Conservation (phyloP, 2,329 filamentous ascomycete species). For the Cladosporium sp. region DNA sequence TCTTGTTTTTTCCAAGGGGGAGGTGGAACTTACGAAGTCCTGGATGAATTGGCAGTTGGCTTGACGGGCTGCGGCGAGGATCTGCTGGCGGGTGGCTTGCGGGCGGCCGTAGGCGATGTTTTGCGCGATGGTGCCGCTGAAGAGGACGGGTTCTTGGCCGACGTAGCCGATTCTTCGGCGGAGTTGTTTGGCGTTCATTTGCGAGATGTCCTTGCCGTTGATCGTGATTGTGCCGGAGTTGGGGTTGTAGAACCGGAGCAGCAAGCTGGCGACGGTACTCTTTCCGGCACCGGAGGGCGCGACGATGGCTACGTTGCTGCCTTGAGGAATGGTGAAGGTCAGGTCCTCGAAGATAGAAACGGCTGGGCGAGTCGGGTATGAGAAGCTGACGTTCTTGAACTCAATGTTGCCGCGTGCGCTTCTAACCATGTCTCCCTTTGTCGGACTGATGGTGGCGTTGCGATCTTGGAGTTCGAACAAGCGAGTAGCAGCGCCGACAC, state of each 20-base stretch:
- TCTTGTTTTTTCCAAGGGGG: background rate
- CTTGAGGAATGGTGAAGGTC: constrained; percentile 84
- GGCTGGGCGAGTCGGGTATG: constrained; percentile 88
- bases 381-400: constrained; percentile 80
- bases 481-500: constrained; percentile 90
- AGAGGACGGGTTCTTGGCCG: constrained; percentile 88
- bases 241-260: constrained; percentile 86
- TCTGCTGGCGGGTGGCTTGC: constrained; percentile 68
- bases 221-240: constrained; percentile 72
- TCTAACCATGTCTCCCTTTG: constrained; percentile 68
- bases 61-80: constrained; percentile 77
- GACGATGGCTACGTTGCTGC: constrained; percentile 92
- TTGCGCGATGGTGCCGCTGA: constrained; percentile 76
- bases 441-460: constrained; percentile 77
- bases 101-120: constrained; percentile 91
- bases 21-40: constrained; percentile 60
- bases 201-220: constrained; percentile 73
- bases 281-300: constrained; percentile 95
- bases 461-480: constrained; percentile 95
- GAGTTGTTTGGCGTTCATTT: constrained; percentile 89
- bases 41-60: constrained; percentile 96
- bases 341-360: constrained; percentile 86
- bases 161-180: constrained; percentile 91
- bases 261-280: constrained; percentile 85
- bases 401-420: constrained; percentile 84